Evolutionary conservation across 495 filamentous ascomycete genomes (phyloP), one percentile per base, ranked within the genome.

Genomic region (Talaromyces trachyspermus): DNA sequence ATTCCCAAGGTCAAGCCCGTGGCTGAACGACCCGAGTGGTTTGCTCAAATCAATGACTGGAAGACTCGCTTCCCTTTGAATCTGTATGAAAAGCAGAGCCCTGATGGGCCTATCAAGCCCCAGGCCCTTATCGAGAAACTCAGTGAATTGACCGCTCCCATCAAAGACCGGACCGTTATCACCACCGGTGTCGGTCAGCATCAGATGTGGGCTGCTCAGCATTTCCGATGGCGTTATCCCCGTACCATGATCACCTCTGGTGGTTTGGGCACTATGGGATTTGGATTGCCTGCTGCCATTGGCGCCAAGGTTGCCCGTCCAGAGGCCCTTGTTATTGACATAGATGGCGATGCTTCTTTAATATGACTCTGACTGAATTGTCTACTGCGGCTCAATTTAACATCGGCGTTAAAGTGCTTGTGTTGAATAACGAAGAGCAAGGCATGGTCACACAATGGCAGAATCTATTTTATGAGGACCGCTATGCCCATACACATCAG

Each of bases 311-410:
- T 97, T 27, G 91, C 89, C 14, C 75, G 79, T 18, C 88, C 90
- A 1, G 87, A 95, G 26, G 75, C 81, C 32, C 75, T 94, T 39
- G 90, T 96, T 47, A 83, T 95, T 54, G 89, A 97, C 59, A 90
- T 97, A 56, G 90, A 95, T 60, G 91, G 90, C 45, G 90, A 96
- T 63, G 89, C 91, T 23, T 95, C 88, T n/a, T 95, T 96, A 81
- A 81, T 68, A 97, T 97, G 91, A 95, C 91, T 19, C 72, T 95
- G 39, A 89, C 88, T 5, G 91, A 96, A 64, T 75, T 97, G 46
- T 80, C 80, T n/a, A 95, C 91, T 0, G 88, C 86, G 17, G 76
- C 80, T 12, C 88, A 96, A 61, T 95, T 95, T 72, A 83, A 90
- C 64, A 91, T 95, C 61, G 88, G 84, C 39, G 81, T 92, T 62